A percentile compares a stretch with the other conserved stretches of the same genome.
These are phyloP conservation scores for Coemansia furcata DNA, from an alignment of 192 early-diverging fungal genomes.

Conservation along the genomic window DNA sequence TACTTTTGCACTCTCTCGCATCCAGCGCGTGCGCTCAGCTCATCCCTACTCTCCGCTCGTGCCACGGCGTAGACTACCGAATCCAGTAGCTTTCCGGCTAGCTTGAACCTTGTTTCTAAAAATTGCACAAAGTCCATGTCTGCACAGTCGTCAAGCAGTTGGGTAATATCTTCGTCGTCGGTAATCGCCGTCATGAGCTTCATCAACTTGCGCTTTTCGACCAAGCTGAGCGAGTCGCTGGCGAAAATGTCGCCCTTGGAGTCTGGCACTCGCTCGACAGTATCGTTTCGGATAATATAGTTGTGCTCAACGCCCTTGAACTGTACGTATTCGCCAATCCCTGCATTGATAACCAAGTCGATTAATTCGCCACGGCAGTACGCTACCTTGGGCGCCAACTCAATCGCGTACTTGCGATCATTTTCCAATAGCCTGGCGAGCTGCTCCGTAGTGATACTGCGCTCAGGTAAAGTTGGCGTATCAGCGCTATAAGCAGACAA, in stretches of 20 bases:
- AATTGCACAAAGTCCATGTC: constrained; percentile 31
- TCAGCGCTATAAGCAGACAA: background rate
- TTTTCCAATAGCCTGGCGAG: constrained; percentile 13
- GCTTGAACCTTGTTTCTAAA: constrained; percentile 57
- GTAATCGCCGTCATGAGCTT: constrained; percentile 69
- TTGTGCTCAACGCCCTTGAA: constrained; percentile 79
- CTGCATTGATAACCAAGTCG: constrained; percentile 70
- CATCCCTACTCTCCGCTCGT: constrained; percentile 23
- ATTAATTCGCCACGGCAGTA: constrained; percentile 68
- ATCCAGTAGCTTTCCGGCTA: constrained; percentile 60
- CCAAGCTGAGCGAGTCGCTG: constrained; percentile 64
- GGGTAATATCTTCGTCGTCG: constrained; percentile 34
- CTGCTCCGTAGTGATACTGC: background rate
- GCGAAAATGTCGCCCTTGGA: constrained; percentile 93
- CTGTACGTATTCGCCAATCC: constrained; percentile 83
- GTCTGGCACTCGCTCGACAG: constrained; percentile 69
- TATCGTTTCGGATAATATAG: constrained; percentile 50
- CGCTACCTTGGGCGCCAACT: constrained; percentile 59
- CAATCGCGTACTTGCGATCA: constrained; percentile 31
- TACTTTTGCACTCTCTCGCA: constrained; percentile 65
- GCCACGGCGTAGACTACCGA: constrained; percentile 68
- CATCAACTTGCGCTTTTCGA: constrained; percentile 93
- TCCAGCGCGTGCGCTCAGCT: constrained; percentile 60
- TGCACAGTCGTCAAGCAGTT: constrained; percentile 10
- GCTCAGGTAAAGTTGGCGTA: background rate